Evolutionary conservation across 805 yeast genomes (phyloP).

Genomic region (Candida qinlingensis): DNA sequence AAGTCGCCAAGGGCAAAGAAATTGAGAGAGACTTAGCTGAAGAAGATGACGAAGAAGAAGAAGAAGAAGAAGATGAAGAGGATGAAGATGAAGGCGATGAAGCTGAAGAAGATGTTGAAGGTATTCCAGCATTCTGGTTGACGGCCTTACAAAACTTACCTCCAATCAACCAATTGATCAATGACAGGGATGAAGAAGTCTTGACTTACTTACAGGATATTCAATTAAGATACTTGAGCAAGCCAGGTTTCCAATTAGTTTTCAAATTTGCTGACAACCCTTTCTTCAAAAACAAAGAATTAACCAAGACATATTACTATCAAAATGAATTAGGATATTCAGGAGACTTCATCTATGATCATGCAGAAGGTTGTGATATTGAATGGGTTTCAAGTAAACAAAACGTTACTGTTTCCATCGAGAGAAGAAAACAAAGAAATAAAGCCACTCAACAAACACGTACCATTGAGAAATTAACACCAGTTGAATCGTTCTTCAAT

Average conservation of each 20-base stretch:
- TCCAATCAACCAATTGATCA: conserved; percentile 74
- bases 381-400: conserved; percentile 76
- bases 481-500: conserved; percentile 92
- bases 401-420: conserved; percentile 81
- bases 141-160: conserved; percentile 88
- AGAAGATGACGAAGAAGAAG: conserved; percentile 37
- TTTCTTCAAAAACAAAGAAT: conserved; percentile 64
- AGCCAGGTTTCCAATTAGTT: conserved; percentile 84
- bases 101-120: conserved; percentile 48
- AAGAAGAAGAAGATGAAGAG: conserved; percentile 36
- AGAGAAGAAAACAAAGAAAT: conserved; percentile 95
- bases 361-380: conserved; percentile 86
- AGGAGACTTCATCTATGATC: conserved; percentile 95
- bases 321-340: conserved; percentile 91
- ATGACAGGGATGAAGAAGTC: conserved; percentile 87
- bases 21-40: conserved; percentile 53
- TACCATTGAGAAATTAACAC: conserved; percentile 89
- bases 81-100: conserved; percentile 38
- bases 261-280: conserved; percentile 77
- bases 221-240: conserved; percentile 69
- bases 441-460: conserved; percentile 95
- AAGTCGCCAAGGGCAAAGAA: conserved; percentile 71
- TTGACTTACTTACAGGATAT: conserved; percentile 64
- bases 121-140: conserved; percentile 95
- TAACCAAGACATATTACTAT: conserved; percentile 86